A percentile compares a stretch with the other conserved stretches of the same genome.
phyloP scores from a whole-genome alignment of 2,329 filamentous ascomycete species.

The Chrysoporthe puriensis region DNA sequence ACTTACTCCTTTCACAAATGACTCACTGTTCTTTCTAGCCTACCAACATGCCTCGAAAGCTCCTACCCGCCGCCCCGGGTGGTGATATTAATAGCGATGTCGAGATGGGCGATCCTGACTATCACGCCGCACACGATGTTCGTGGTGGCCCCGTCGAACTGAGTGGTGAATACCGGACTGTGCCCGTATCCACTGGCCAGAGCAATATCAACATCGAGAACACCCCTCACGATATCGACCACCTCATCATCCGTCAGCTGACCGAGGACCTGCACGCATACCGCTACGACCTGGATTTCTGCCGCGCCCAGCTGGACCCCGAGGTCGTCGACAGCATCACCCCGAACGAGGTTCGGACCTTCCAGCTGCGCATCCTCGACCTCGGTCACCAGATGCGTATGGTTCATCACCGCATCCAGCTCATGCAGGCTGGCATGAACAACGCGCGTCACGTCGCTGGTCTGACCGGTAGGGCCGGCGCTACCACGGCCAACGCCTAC shows the following conservation, averaged over 20 bases:
- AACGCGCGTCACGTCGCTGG: conserved; percentile 18
- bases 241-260: conserved; percentile 42
- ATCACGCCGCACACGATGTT: not conserved
- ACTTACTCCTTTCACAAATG: not conserved
- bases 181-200: not conserved
- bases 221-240: conserved; percentile 33
- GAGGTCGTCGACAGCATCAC: conserved; percentile 38
- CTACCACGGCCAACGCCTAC: conserved; percentile 2
- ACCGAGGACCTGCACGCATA: conserved; percentile 48
- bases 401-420: conserved; percentile 46
- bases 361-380: conserved; percentile 49
- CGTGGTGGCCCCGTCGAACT: not conserved
- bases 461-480: not conserved
- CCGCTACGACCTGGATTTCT: conserved; percentile 48
- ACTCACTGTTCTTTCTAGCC: not conserved
- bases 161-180: not conserved
- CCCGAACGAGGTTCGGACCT: conserved; percentile 45
- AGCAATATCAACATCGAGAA: conserved; percentile 23
- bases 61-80: conserved; percentile 8
- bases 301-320: conserved; percentile 39
- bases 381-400: conserved; percentile 49
- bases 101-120: conserved; percentile 4
- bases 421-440: conserved; percentile 40
- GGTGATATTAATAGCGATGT: conserved; percentile 13
- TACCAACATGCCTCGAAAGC: conserved; percentile 5